These are phyloP conservation scores for Acanthamoeba sp. DNA, from an alignment of 208 protist genomes.

Conservation along the genomic window DNA sequence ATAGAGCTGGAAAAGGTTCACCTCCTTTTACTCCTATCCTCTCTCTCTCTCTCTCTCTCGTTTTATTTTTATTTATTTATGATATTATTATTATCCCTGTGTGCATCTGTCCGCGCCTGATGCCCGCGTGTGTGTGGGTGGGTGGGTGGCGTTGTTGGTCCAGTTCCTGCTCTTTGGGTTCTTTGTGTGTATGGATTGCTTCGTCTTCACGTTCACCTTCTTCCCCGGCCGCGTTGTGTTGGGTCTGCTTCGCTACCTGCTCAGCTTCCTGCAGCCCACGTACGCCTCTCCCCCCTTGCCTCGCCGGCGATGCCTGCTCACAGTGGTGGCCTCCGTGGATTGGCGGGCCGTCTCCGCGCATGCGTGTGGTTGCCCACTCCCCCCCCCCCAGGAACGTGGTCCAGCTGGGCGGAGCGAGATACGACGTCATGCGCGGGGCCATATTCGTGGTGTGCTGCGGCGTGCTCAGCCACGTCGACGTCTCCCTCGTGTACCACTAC, in stretches of 20 bases:
- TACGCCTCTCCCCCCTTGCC: neutral
- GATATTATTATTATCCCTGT: neutral
- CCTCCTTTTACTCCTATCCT: neutral
- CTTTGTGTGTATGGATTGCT: slow-evolving; percentile 87
- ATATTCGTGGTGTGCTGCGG: slow-evolving; percentile 78
- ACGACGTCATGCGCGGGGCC: slow-evolving; percentile 81
- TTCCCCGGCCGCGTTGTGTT: slow-evolving; percentile 84
- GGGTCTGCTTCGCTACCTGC: slow-evolving; percentile 51
- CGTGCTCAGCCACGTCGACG: slow-evolving; percentile 80
- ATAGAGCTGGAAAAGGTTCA: slow-evolving; percentile 52
- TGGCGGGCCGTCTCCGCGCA: neutral
- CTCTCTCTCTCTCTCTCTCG: neutral
- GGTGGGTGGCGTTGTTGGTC: too few relatives aligned
- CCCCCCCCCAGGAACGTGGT: neutral
- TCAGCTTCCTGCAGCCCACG: neutral
- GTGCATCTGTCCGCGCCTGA: too few relatives aligned
- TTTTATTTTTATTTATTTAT: neutral
- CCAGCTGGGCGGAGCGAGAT: neutral
- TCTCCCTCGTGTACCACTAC: slow-evolving; percentile 92
- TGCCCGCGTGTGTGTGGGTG: neutral
- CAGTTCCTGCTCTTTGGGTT: slow-evolving; percentile 84
- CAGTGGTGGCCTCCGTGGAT: too few relatives aligned
- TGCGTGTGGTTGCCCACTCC: neutral
- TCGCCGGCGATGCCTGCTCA: neutral
- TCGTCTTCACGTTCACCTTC: slow-evolving; percentile 87